A percentile compares a stretch with the other conserved stretches of the same genome.
phyloP scores from a whole-genome alignment of 345 rosid genomes.

The Salix viminalis region DNA sequence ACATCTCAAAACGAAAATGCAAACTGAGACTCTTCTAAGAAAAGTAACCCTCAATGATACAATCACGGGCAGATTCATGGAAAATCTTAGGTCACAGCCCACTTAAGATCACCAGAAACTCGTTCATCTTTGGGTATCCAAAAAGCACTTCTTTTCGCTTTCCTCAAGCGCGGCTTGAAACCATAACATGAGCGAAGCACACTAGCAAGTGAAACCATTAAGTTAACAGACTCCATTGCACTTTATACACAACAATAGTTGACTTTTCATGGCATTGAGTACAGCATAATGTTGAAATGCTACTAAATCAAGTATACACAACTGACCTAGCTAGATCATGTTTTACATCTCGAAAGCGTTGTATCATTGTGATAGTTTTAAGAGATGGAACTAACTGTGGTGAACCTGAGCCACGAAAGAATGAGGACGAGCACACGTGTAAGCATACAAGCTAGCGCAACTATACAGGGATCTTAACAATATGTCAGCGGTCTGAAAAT shows the following conservation, averaged over 20 bases:
- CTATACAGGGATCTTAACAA: slow-evolving; percentile 12
- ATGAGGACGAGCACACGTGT: slow-evolving; percentile 24
- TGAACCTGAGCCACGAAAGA: slow-evolving; percentile 23
- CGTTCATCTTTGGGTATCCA: too few relatives aligned
- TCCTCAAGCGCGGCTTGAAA: background rate
- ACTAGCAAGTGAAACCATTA: background rate
- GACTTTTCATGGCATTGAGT: slow-evolving; percentile 6
- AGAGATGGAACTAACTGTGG: slow-evolving; percentile 5
- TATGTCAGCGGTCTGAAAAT: slow-evolving; percentile 6
- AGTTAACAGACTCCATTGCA: background rate
- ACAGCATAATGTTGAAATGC: slow-evolving; percentile 10
- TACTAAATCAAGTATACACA: slow-evolving; percentile 21
- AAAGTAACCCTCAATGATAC: too few relatives aligned
- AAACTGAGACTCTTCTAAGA: too few relatives aligned
- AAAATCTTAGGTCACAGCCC: too few relatives aligned
- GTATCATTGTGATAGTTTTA: background rate
- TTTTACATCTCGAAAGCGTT: slow-evolving; percentile 11
- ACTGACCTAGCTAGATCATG: slow-evolving; percentile 19
- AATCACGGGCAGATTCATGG: too few relatives aligned
- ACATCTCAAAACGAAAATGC: too few relatives aligned
- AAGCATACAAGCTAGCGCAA: slow-evolving; percentile 13
- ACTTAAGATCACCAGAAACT: too few relatives aligned
- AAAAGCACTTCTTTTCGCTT: background rate
- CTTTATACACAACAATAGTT: background rate
- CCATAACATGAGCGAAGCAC: background rate